These are phyloP conservation scores for Didymosphaeria variabile DNA, from an alignment of 2,329 filamentous ascomycete genomes.

Conservation along the genomic window DNA sequence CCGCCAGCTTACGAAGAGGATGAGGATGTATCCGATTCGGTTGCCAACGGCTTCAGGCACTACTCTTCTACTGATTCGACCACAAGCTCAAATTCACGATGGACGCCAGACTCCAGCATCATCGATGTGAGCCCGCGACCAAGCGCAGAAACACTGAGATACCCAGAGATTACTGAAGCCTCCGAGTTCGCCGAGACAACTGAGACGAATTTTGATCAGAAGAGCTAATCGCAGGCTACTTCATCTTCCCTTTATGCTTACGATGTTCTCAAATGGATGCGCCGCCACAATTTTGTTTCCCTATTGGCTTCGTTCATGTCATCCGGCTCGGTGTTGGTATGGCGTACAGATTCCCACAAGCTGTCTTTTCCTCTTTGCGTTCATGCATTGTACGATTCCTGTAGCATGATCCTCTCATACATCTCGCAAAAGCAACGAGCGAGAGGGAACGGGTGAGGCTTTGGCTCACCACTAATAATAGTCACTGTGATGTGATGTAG, in stretches of 20 bases:
- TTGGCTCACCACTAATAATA: constrained; percentile 13
- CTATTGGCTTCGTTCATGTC: not conserved
- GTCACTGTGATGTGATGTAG: constrained; percentile 9
- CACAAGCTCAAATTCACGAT: constrained; percentile 32
- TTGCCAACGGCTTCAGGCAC: constrained; percentile 54
- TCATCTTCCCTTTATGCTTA: not conserved
- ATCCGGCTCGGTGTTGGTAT: constrained; percentile 6
- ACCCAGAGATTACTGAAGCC: constrained; percentile 13
- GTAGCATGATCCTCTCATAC: constrained; percentile 11
- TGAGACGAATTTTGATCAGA: constrained; percentile 28
- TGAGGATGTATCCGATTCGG: constrained; percentile 46
- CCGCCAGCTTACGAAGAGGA: constrained; percentile 56
- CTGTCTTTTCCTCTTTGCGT: not conserved
- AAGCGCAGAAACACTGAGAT: constrained; percentile 49
- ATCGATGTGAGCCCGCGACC: constrained; percentile 50
- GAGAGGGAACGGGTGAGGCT: not conserved
- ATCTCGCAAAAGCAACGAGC: not conserved
- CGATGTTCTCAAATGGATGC: not conserved
- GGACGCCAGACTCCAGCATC: constrained; percentile 51
- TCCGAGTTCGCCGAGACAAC: constrained; percentile 27
- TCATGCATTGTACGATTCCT: constrained; percentile 21
- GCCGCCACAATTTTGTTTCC: not conserved
- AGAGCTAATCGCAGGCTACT: constrained; percentile 18
- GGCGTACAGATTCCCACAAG: constrained; percentile 3
- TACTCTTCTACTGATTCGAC: constrained; percentile 45